phyloP scores from a whole-genome alignment of 2,329 filamentous ascomycete species.

The Tympanopsis confertula region DNA sequence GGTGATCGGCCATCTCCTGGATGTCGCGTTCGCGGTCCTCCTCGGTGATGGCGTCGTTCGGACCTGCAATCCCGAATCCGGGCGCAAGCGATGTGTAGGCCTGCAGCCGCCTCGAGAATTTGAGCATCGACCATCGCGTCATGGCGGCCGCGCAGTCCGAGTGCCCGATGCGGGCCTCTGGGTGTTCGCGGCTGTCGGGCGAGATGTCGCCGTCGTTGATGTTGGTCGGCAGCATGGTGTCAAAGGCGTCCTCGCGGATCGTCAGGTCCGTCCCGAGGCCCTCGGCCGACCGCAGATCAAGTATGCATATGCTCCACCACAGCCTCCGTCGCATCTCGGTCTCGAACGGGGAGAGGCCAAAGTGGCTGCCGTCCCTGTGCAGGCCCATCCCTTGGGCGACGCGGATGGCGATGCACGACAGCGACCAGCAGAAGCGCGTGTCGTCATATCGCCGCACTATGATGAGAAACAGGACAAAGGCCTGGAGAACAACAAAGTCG shows the following conservation, averaged over 20 bases:
- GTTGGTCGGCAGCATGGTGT: constrained; percentile 35
- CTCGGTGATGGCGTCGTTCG: constrained; percentile 14
- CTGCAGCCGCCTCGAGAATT: constrained; percentile 15
- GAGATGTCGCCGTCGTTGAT: constrained; percentile 35
- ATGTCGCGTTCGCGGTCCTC: constrained; percentile 31
- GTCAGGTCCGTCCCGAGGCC: constrained; percentile 35
- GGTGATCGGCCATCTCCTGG: constrained; percentile 35
- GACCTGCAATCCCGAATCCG: constrained; percentile 10
- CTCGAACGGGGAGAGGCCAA: constrained; percentile 43
- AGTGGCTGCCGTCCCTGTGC: constrained; percentile 39
- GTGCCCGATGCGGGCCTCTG: constrained; percentile 32
- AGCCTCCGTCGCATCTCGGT: constrained; percentile 46
- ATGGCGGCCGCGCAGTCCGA: constrained; percentile 37
- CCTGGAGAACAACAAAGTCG: constrained; percentile 44
- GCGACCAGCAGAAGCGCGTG: constrained; percentile 45
- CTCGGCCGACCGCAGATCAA: constrained; percentile 43
- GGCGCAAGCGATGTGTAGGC: constrained; percentile 9
- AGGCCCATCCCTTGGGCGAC: constrained; percentile 49
- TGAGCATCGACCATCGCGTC: constrained; percentile 39
- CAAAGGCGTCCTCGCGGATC: constrained; percentile 26
- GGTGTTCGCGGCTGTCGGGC: constrained; percentile 32
- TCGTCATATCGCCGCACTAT: constrained; percentile 33
- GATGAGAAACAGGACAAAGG: constrained; percentile 41
- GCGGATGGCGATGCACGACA: constrained; percentile 44
- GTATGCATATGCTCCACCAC: constrained; percentile 47